A percentile compares a stretch with the other conserved stretches of the same genome.
These are phyloP conservation scores for Croton laevigatus DNA, from an alignment of 441 rosid species.

Conservation along the genomic window DNA sequence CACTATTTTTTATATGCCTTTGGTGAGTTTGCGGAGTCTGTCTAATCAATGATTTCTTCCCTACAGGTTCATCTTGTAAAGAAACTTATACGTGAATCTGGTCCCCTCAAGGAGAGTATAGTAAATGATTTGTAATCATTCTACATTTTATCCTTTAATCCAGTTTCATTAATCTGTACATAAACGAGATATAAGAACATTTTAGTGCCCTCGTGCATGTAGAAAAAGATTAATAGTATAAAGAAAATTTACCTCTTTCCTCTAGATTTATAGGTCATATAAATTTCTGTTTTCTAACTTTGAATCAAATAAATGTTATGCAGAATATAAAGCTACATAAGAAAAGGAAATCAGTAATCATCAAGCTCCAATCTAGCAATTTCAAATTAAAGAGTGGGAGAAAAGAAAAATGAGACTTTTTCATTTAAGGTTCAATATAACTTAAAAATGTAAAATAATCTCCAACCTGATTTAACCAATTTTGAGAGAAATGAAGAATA, in stretches of 20 bases:
- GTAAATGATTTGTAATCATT: background rate
- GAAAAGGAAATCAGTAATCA: no score
- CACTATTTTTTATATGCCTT: background rate
- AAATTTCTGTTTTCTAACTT: no score
- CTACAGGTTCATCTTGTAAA: slow-evolving; percentile 71
- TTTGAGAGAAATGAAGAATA: background rate
- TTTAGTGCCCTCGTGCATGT: background rate
- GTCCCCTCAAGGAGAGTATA: slow-evolving; percentile 76
- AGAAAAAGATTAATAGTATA: background rate
- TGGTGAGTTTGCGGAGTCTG: background rate
- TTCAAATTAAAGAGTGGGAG: no score
- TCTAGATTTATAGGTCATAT: no score
- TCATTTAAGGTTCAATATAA: no score
- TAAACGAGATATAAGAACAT: background rate
- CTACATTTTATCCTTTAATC: background rate
- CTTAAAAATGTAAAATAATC: no score
- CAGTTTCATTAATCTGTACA: slow-evolving; percentile 18
- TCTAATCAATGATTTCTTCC: slow-evolving; percentile 5
- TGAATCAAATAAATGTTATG: no score
- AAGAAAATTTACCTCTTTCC: background rate
- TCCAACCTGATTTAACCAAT: background rate
- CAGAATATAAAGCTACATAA: no score
- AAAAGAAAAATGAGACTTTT: no score
- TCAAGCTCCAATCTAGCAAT: no score
- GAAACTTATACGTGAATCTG: slow-evolving; percentile 64